Conservation (phyloP, 2,329 filamentous ascomycete genomes). For the Colletotrichum shisoi region DNA sequence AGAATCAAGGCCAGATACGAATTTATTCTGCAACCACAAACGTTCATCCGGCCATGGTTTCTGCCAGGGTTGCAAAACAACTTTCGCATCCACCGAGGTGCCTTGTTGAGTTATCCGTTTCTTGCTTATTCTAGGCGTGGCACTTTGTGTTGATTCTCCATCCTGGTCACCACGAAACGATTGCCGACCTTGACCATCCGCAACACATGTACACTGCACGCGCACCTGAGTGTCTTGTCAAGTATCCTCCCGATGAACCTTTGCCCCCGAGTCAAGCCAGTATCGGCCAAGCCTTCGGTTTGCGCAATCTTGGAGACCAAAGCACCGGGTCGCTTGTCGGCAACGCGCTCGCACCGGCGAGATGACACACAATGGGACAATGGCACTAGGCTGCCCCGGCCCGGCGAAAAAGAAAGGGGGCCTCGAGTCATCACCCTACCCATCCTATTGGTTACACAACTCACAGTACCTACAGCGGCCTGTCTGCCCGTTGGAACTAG, state of each 20-base stretch:
- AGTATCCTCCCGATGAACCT: slow-evolving; percentile 4
- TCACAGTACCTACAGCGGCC: background rate
- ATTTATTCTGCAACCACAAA: background rate
- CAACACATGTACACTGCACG: too few species aligned
- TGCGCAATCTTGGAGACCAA: slow-evolving; percentile 4
- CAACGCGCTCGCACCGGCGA: slow-evolving; percentile 5
- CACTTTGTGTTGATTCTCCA: slow-evolving; percentile 12
- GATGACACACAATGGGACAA: background rate
- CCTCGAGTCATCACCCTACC: slow-evolving; percentile 13
- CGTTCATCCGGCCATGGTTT: background rate
- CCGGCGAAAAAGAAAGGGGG: slow-evolving; percentile 4
- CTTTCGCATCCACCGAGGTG: too few species aligned
- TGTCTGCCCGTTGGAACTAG: slow-evolving; percentile 5
- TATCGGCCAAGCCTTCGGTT: slow-evolving; percentile 10
- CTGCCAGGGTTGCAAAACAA: background rate
- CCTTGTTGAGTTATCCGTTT: background rate
- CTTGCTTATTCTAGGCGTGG: slow-evolving; percentile 10
- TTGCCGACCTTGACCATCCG: background rate
- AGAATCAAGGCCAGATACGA: background rate
- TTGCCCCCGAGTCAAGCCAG: slow-evolving; percentile 17
- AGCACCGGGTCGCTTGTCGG: slow-evolving; percentile 7
- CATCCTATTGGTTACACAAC: background rate
- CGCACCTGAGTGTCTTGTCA: slow-evolving; percentile 4
- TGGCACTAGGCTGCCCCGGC: slow-evolving; percentile 20
- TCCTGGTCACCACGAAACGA: slow-evolving; percentile 16